Percentiles rank a stretch among this genome's conserved stretches.
Conservation (phyloP, 768 basidiomycete genomes). For the Tephrocybe sp. region DNA sequence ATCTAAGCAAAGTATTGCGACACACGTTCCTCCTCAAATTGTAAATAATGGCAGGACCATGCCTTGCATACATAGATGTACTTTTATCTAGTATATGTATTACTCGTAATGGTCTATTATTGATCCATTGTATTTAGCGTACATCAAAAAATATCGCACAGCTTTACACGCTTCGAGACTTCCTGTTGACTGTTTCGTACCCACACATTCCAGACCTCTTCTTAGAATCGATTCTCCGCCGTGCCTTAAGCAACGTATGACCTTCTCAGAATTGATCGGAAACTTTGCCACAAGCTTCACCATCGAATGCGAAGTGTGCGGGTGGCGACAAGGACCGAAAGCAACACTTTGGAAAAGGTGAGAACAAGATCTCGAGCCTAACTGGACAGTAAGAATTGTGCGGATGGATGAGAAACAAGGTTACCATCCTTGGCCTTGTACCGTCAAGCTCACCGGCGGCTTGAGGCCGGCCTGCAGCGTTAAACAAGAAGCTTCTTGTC, state of each 20-base stretch:
- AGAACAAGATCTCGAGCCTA: background rate
- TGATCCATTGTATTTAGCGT: slow-evolving; percentile 4
- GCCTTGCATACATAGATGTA: slow-evolving; percentile 13
- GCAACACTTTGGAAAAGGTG: background rate
- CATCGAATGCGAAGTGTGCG: background rate
- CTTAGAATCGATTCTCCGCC: no score
- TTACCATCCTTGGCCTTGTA: background rate
- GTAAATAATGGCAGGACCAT: slow-evolving; percentile 17
- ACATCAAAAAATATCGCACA: slow-evolving; percentile 2
- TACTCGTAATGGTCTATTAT: slow-evolving; percentile 11
- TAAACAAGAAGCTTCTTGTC: background rate
- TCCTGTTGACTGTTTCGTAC: background rate
- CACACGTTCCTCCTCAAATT: background rate
- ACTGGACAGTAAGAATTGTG: background rate
- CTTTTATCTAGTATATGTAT: slow-evolving; percentile 7
- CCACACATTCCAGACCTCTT: background rate
- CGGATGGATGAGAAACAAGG: background rate
- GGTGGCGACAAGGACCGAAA: background rate
- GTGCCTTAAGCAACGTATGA: background rate
- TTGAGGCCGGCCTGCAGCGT: background rate
- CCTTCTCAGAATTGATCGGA: background rate
- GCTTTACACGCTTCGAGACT: background rate
- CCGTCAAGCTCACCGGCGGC: no score
- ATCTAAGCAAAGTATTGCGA: background rate
- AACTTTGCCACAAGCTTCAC: no score